Conservation (phyloP, 2,329 filamentous ascomycete genomes). For the Exophiala sideris region DNA sequence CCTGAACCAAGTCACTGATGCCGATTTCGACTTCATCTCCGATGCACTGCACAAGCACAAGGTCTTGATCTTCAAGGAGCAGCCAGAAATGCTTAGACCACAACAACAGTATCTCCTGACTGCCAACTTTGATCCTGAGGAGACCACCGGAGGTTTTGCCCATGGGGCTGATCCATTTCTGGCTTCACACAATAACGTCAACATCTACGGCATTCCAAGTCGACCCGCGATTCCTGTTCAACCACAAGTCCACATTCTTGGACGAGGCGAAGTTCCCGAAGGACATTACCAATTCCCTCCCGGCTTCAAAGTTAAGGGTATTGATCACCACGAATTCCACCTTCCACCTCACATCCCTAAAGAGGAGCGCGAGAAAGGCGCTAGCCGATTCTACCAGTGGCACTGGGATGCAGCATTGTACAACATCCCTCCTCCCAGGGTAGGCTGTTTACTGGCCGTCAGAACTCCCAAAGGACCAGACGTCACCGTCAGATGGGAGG, state of each 20-base stretch:
- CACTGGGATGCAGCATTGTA: slow-evolving; percentile 38
- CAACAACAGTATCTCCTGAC: slow-evolving; percentile 38
- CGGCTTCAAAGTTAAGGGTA: slow-evolving; percentile 39
- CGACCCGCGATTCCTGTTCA: slow-evolving; percentile 36
- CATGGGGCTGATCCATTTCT: slow-evolving; percentile 38
- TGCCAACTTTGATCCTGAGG: slow-evolving; percentile 35
- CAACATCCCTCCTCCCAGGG: slow-evolving; percentile 36
- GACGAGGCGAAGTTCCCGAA: slow-evolving; percentile 35
- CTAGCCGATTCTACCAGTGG: slow-evolving; percentile 38
- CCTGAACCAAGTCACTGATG: slow-evolving; percentile 35
- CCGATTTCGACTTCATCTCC: slow-evolving; percentile 35
- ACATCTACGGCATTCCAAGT: slow-evolving; percentile 36
- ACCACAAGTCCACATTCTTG: slow-evolving; percentile 39
- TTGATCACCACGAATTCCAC: slow-evolving; percentile 38
- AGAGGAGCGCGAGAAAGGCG: slow-evolving; percentile 34
- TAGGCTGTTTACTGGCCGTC: slow-evolving; percentile 38
- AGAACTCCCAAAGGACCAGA: slow-evolving; percentile 34
- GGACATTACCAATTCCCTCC: slow-evolving; percentile 38
- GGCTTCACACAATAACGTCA: slow-evolving; percentile 33
- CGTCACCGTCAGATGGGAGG: slow-evolving; percentile 35
- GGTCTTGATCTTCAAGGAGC: slow-evolving; percentile 39
- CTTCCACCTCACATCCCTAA: slow-evolving; percentile 37
- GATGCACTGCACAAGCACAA: slow-evolving; percentile 36
- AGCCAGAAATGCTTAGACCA: slow-evolving; percentile 35
- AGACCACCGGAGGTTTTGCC: slow-evolving; percentile 38